These are phyloP conservation scores for Podochytrium sp. DNA, from an alignment of 192 early-diverging fungal species.

Conservation along the genomic window DNA sequence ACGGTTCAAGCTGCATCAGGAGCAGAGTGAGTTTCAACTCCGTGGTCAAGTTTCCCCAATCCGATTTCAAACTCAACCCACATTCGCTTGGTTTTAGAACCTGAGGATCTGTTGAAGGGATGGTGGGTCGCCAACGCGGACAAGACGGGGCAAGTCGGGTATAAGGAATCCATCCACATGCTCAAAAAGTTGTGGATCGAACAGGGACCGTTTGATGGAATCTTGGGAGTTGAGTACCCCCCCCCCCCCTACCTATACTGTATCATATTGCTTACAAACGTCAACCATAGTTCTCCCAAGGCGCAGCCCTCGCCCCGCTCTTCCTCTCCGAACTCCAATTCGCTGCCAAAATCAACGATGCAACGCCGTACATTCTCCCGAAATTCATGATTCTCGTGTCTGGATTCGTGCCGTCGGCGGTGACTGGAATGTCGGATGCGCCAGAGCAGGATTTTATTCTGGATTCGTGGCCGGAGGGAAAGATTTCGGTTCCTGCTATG, in stretches of 20 bases:
- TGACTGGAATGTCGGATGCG: constrained; percentile 19
- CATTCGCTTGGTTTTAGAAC: not conserved
- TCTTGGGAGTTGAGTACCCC: too few species aligned
- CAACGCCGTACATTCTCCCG: constrained; percentile 6
- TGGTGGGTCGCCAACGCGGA: constrained; percentile 41
- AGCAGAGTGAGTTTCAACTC: not conserved
- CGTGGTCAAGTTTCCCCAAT: not conserved
- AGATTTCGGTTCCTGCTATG: constrained; percentile 17
- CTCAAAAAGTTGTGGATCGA: constrained; percentile 38
- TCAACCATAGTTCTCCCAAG: constrained; percentile 57
- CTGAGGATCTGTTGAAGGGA: constrained; percentile 27
- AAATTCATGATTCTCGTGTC: constrained; percentile 40
- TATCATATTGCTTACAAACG: too few species aligned
- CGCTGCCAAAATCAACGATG: not conserved
- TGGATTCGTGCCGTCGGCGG: constrained; percentile 37
- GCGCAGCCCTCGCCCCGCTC: constrained; percentile 48
- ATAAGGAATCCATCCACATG: constrained; percentile 34
- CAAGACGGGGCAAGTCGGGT: constrained; percentile 30
- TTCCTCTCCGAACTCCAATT: constrained; percentile 28
- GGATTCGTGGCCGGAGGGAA: constrained; percentile 2
- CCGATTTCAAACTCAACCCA: not conserved
- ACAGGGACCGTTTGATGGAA: constrained; percentile 49
- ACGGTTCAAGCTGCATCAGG: not conserved
- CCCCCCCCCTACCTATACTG: too few species aligned
- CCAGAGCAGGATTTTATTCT: not conserved